Conservation (phyloP, 345 rosid genomes). For the Erucastrum elatum region DNA sequence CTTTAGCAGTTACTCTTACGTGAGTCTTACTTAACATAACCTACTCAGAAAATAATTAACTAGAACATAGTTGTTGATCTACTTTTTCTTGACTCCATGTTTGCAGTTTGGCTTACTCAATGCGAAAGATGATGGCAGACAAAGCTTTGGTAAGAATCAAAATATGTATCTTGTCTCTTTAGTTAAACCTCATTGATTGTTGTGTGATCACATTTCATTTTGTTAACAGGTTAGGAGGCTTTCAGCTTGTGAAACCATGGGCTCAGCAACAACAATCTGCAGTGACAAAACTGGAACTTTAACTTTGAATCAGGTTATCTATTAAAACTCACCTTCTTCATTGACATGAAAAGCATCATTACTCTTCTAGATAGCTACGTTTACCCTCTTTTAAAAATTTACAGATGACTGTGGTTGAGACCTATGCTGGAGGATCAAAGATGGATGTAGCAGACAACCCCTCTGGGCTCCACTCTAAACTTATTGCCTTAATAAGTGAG, state of each 20-base stretch:
- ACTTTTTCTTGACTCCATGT: background rate
- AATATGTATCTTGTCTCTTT: background rate
- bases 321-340: background rate
- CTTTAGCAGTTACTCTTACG: constrained; percentile 99
- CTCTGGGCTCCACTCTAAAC: constrained; percentile 42
- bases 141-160: background rate
- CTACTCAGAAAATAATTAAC: background rate
- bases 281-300: constrained; percentile 99
- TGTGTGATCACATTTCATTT: background rate
- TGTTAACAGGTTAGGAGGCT: background rate
- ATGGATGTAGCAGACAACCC: constrained; percentile 4
- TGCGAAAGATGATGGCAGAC: background rate
- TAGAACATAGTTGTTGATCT: background rate
- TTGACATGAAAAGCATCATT: background rate
- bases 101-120: background rate
- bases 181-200: background rate
- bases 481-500: constrained; percentile 60
- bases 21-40: constrained; percentile 44
- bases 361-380: background rate
- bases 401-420: constrained; percentile 85
- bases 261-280: constrained; percentile 98
- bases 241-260: constrained; percentile 89
- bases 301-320: constrained; percentile 84
- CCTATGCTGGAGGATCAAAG: constrained; percentile 1
- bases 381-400: background rate